phyloP scores from a whole-genome alignment of 1,284 basidiomycete genomes.

The Ceratobasidium sp. region DNA sequence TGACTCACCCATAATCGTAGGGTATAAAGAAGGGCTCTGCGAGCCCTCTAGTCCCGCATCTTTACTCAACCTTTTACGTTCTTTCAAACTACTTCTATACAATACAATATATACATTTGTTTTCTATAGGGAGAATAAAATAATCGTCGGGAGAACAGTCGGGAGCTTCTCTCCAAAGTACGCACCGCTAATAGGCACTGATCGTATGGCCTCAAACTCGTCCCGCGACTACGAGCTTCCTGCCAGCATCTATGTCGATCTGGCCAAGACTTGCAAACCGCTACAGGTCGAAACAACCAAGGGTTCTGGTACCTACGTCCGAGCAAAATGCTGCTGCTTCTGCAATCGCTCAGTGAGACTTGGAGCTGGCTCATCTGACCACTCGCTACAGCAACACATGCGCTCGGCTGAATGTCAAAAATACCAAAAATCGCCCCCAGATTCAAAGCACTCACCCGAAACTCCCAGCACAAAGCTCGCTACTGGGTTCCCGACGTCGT shows the following conservation, averaged over 20 bases:
- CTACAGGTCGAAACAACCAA: not conserved
- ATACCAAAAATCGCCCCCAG: not conserved
- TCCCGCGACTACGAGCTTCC: not conserved
- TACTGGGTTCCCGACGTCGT: no score
- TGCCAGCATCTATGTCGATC: not conserved
- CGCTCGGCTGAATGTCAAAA: not conserved
- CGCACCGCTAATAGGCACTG: no score
- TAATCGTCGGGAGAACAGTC: not conserved
- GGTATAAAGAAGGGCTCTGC: no score
- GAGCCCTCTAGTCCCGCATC: no score
- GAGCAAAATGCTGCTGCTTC: not conserved
- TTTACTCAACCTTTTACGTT: no score
- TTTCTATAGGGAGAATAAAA: not conserved
- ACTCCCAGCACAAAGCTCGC: not conserved
- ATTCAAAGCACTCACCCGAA: not conserved
- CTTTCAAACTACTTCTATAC: no score
- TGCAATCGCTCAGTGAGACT: not conserved
- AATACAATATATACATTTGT: no score
- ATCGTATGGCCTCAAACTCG: no score
- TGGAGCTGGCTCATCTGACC: not conserved
- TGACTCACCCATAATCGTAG: no score
- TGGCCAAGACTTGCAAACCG: not conserved
- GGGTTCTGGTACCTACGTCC: not conserved
- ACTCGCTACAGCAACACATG: constrained; percentile 15
- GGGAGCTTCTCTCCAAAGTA: not conserved